Percentiles rank a stretch among this genome's conserved stretches.
Conservation (phyloP, 2,329 filamentous ascomycete species). For the Graphilbum fragrans region DNA sequence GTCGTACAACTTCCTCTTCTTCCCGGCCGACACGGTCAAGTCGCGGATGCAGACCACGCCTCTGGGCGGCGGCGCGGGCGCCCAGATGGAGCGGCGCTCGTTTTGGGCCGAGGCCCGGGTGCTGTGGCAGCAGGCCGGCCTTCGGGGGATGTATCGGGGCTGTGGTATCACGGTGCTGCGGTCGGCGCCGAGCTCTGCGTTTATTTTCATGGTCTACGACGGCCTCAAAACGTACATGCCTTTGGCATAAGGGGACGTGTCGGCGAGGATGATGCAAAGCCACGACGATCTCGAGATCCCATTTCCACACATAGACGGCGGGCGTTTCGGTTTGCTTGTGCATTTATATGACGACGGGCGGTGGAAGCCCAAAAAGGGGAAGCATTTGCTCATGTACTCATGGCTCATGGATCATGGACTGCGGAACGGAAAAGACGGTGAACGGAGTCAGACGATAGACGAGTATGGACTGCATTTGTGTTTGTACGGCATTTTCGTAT, state of each 20-base stretch:
- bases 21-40: conserved; percentile 95
- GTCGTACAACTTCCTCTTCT: conserved; percentile 94
- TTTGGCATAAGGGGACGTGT: conserved; percentile 19
- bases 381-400: too few species aligned
- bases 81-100: conserved; percentile 34
- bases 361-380: neutral
- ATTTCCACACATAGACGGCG: neutral
- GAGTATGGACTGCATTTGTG: too few species aligned
- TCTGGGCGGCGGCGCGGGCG: conserved; percentile 29
- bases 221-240: conserved; percentile 61
- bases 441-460: too few species aligned
- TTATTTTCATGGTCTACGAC: conserved; percentile 95
- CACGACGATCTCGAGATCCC: too few species aligned
- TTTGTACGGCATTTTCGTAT: too few species aligned
- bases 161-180: conserved; percentile 87
- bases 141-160: conserved; percentile 81
- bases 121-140: conserved; percentile 71
- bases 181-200: conserved; percentile 88
- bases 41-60: conserved; percentile 90
- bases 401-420: too few species aligned
- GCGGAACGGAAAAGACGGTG: too few species aligned
- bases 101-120: conserved; percentile 62
- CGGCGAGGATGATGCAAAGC: neutral
- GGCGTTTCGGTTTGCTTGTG: neutral
- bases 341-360: neutral